Evolutionary conservation across 2,329 filamentous ascomycete genomes (phyloP).

Genomic region (Colletotrichum tropicicola): DNA sequence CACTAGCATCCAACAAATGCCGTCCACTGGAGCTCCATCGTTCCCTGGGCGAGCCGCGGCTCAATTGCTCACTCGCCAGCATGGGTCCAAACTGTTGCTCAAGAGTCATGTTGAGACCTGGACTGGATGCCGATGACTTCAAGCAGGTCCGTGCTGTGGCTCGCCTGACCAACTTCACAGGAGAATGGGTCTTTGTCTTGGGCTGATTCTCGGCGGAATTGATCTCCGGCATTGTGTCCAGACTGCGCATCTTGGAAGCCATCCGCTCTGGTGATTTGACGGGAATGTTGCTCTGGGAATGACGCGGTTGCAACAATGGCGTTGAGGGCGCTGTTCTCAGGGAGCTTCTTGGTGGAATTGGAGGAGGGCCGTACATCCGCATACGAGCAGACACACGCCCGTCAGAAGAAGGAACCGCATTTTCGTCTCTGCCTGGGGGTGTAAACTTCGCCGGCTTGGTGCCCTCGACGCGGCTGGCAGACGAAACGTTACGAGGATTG

Average conservation of each 20-base stretch:
- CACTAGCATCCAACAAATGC: not conserved
- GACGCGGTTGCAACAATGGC: constrained; percentile 1
- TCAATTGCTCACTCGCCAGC: not conserved
- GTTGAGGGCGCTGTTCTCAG: constrained; percentile 16
- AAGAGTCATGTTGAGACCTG: constrained; percentile 4
- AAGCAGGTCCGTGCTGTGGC: not conserved
- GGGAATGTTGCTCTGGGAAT: constrained; percentile 6
- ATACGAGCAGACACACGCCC: not conserved
- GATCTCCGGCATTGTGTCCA: not conserved
- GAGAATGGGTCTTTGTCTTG: constrained; percentile 5
- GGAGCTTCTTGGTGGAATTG: constrained; percentile 24
- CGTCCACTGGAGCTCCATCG: not conserved
- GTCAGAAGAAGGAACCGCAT: constrained; percentile 3
- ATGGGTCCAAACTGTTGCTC: constrained; percentile 11
- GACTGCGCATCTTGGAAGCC: not conserved
- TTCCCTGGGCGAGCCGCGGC: not conserved
- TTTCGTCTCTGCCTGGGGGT: constrained; percentile 11
- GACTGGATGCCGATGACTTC: constrained; percentile 14
- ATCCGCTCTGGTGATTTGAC: not conserved
- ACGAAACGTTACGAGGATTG: constrained; percentile 14
- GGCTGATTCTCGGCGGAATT: not conserved
- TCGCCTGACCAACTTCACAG: constrained; percentile 18
- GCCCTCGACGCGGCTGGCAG: constrained; percentile 7
- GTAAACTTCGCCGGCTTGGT: not conserved
- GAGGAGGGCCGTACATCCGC: not conserved